Percentiles rank a stretch among this genome's conserved stretches.
These are phyloP conservation scores for Nidularia pulvinata DNA, from an alignment of 768 basidiomycete species.

Conservation along the genomic window DNA sequence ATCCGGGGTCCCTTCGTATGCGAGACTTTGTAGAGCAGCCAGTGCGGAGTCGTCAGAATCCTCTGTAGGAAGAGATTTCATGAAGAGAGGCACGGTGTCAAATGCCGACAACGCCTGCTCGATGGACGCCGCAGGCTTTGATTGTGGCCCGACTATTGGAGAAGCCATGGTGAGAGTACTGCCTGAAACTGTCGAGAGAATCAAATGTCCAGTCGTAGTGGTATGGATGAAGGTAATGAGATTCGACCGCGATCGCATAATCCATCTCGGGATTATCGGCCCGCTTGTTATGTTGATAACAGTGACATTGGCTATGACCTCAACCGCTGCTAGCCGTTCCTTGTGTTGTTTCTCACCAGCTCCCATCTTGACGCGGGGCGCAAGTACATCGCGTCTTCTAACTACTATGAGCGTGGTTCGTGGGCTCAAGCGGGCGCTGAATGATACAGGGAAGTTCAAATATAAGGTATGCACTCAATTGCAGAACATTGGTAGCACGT, in stretches of 20 bases:
- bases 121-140: constrained; percentile 23
- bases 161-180: constrained; percentile 14
- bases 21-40: constrained; percentile 83
- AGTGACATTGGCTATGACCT: no score
- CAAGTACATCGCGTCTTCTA: not conserved
- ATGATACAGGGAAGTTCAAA: constrained; percentile 54
- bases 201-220: no score
- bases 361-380: not conserved
- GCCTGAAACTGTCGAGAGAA: no score
- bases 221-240: no score
- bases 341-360: no score
- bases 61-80: constrained; percentile 82
- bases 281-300: not conserved
- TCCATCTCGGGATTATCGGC: constrained; percentile 1
- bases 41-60: constrained; percentile 64
- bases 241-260: no score
- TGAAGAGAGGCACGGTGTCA: constrained; percentile 86
- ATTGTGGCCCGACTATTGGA: constrained; percentile 28
- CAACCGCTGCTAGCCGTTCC: no score
- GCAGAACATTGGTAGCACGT: not conserved
- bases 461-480: constrained; percentile 50
- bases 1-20: constrained; percentile 90
- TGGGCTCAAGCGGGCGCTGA: constrained; percentile 60
- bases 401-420: constrained; percentile 32
- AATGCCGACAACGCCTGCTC: constrained; percentile 40